phyloP scores from a whole-genome alignment of 805 yeast genomes.

The Barnettozyma wickerhamii region DNA sequence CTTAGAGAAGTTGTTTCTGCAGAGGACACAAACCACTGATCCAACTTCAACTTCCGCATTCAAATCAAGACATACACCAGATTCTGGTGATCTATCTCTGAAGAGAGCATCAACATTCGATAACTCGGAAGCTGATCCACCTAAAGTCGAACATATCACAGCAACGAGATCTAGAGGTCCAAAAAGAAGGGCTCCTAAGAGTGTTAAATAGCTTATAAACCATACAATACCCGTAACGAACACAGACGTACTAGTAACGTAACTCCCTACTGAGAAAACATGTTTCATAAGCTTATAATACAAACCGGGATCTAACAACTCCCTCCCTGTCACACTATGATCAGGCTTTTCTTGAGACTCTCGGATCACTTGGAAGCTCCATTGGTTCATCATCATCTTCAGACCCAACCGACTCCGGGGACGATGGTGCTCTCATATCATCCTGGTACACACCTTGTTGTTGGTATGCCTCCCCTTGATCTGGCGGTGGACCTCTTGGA shows the following conservation, averaged over 20 bases:
- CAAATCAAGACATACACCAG: background rate
- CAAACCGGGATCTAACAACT: background rate
- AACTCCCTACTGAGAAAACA: background rate
- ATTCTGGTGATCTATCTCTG: background rate
- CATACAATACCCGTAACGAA: no score
- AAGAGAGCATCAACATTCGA: slow-evolving; percentile 24
- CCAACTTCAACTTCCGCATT: slow-evolving; percentile 8
- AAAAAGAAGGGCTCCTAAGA: slow-evolving; percentile 32
- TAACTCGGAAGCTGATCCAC: slow-evolving; percentile 3
- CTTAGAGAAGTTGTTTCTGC: slow-evolving; percentile 13
- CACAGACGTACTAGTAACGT: no score
- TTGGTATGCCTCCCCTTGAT: background rate
- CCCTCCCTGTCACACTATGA: background rate
- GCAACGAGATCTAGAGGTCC: slow-evolving; percentile 33
- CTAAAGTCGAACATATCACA: slow-evolving; percentile 26
- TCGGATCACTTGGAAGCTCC: slow-evolving; percentile 4
- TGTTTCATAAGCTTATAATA: background rate
- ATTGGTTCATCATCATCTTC: background rate
- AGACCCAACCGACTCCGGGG: background rate
- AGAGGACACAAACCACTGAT: slow-evolving; percentile 17
- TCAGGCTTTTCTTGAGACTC: background rate
- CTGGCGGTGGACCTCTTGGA: background rate
- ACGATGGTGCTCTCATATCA: background rate
- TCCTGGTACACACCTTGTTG: background rate
- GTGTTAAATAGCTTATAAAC: slow-evolving; percentile 2